Base-by-base conservation (phyloP, 768 basidiomycete genomes). In the Boletus rufocinnamomeus region DNA sequence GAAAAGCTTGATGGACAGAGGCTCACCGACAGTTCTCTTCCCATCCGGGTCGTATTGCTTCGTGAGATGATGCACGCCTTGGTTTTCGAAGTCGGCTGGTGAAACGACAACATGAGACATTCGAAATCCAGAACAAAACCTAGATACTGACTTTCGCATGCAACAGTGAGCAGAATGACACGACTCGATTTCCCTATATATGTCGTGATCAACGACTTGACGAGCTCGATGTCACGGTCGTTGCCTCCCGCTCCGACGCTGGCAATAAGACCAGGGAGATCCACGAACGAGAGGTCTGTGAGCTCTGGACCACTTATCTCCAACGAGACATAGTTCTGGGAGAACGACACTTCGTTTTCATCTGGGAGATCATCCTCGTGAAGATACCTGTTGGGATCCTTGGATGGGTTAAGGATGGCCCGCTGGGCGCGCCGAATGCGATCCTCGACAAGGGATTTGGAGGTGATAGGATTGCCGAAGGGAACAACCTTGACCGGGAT, bases 181-280 rank as follows among this genome's bases (percentile, higher is more conserved):
- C 89, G 89, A 53, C 86, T 89, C 0, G 82, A 80, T 56, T 80
- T 84, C 54, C 76, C 72, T 49, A 91, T 89, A 60, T 89, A 89
- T 0, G 81, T 72, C 0, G 76, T 72, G 0, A 86, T 85, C 0
- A 91, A 72, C 2, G 74, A 75, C 57, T 84, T 78, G 28, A 91
- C 84, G 3, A 89, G 79, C 3, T 78, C 76, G 37, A 89, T 86
- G 56, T 91, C 88, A 16, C 75, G 70, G 4, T n/a, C n/a, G n/a
- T n/a, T n/a, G n/a, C n/a, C n/a, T n/a, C n/a, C n/a, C n/a, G n/a
- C n/a, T n/a, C n/a, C n/a, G n/a, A n/a, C n/a, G n/a, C n/a, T n/a
- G n/a, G n/a, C n/a, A n/a, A n/a, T 88, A 25, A 88, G 72, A 40
- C 86, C 84, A 3, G 86, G 86, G 1, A 88, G 71, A 67, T 88